Evolutionary conservation across 2,329 filamentous ascomycete species (phyloP), one percentile per base, ranked within the genome.

Genomic region (Ophiocordyceps sinensis): DNA sequence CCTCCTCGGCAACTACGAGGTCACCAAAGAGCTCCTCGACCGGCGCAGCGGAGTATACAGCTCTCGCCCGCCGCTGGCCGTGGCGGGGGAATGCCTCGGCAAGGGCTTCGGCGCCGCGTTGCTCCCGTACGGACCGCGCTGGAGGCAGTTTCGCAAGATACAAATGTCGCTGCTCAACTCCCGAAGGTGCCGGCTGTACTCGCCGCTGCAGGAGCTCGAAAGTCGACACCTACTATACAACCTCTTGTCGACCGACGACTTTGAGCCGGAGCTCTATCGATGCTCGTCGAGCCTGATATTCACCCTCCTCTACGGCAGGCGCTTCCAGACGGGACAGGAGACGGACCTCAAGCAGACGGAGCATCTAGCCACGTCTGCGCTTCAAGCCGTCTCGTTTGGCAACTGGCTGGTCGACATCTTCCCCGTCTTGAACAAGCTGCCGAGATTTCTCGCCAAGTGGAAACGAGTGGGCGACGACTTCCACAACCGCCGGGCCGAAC

Each of bases 131-230:
- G 58, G 55, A 43, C 56, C 51, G 41, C 49, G 57, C n/a, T 64
- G 52, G 53, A 54, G 44, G 47, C 57, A 56, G 0, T 63, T 66
- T 42, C 60, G 64, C 36, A 55, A 57, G 5, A 49, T 69, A 49
- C 57, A 58, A 44, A 58, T 51, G 15, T 59, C 56, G 14, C 52
- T 61, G 14, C 56, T 63, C 0, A 53, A 47, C 3, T 37, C 44
- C 0, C 49, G 45, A 44, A 57, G 51, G 32, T 58, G 40, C 37
- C 49, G 49, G 2, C 57, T 54, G 0, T 70, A 69, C 42, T 53
- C 54, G 14, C 52, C 56, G 0, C 46, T 71, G 0, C 66, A 69
- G 45, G 63, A 68, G 10, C 53, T 70, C 6, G 68, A 71, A 45
- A 64, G 60, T 26, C 63, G 58, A 41, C 65, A 69, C 39, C 46